Percentiles rank a stretch among this genome's conserved stretches.
Conservation (phyloP, 2,329 filamentous ascomycete species). For the Penicillium sp. region DNA sequence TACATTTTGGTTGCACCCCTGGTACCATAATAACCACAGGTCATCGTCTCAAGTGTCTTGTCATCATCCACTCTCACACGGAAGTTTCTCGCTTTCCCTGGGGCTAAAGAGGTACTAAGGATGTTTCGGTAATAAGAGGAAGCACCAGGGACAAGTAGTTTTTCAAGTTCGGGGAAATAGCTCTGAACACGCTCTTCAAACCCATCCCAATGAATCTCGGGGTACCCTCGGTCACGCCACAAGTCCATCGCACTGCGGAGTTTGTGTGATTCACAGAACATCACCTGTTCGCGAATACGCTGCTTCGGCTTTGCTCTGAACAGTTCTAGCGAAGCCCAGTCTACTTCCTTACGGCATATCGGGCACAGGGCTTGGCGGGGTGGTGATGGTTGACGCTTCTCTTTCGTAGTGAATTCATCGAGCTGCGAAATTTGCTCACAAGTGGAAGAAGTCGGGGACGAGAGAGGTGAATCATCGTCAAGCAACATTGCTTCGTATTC, state of each 20-base stretch:
- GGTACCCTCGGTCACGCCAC: slow-evolving; percentile 61
- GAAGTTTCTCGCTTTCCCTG: slow-evolving; percentile 61
- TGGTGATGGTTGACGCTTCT: slow-evolving; percentile 10
- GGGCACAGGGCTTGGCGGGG: slow-evolving; percentile 54
- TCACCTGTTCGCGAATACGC: slow-evolving; percentile 39
- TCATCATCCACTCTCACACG: slow-evolving; percentile 50
- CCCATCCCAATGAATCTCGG: slow-evolving; percentile 66
- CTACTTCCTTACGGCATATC: slow-evolving; percentile 64
- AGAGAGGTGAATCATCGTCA: slow-evolving; percentile 32
- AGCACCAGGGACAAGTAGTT: slow-evolving; percentile 55
- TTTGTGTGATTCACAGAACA: slow-evolving; percentile 66
- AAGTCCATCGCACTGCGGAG: slow-evolving; percentile 53
- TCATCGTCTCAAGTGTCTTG: slow-evolving; percentile 54
- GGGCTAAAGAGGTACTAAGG: slow-evolving; percentile 56
- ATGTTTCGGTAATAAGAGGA: slow-evolving; percentile 61
- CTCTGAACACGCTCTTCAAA: slow-evolving; percentile 60
- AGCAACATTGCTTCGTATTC: slow-evolving; percentile 16
- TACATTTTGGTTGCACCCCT: slow-evolving; percentile 71
- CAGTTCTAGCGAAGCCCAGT: slow-evolving; percentile 54
- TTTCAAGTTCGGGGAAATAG: slow-evolving; percentile 58
- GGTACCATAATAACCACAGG: slow-evolving; percentile 81
- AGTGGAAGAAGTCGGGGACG: slow-evolving; percentile 27
- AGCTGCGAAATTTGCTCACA: slow-evolving; percentile 20
- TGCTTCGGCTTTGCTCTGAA: slow-evolving; percentile 46
- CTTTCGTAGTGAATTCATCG: slow-evolving; percentile 9